These are phyloP conservation scores for Cerrena zonata DNA, from an alignment of 1,284 basidiomycete genomes.

Conservation along the genomic window DNA sequence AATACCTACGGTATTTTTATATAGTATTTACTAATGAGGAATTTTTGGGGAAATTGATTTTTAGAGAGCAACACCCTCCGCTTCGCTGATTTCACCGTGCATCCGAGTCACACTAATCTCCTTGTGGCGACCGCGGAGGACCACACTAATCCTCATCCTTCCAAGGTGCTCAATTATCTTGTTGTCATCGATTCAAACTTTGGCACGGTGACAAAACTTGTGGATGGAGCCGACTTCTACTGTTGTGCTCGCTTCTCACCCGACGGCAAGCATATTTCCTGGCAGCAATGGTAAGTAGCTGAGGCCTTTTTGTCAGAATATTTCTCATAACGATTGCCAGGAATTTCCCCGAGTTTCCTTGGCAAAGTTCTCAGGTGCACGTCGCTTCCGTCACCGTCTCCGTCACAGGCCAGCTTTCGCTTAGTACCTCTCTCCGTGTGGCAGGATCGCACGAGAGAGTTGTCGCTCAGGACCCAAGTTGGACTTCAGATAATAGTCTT, in stretches of 20 bases:
- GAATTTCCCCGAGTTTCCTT: conserved; percentile 76
- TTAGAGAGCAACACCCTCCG: conserved; percentile 47
- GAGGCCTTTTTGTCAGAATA: not conserved
- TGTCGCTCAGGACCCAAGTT: too few species aligned
- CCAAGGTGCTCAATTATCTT: conserved; percentile 51
- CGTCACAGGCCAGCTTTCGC: not conserved
- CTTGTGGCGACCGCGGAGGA: conserved; percentile 61
- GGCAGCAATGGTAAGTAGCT: conserved; percentile 67
- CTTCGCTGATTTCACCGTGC: conserved; percentile 50
- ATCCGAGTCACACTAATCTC: conserved; percentile 41
- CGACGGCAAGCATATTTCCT: conserved; percentile 59
- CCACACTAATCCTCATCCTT: conserved; percentile 48
- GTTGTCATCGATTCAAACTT: conserved; percentile 48
- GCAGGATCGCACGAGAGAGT: conserved; percentile 32
- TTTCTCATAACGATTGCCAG: not conserved
- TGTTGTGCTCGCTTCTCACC: conserved; percentile 58
- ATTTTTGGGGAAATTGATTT: not conserved
- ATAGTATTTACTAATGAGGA: too few species aligned
- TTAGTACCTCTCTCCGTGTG: conserved; percentile 27
- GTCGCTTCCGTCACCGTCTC: conserved; percentile 34
- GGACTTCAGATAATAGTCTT: too few species aligned
- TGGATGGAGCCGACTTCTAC: conserved; percentile 64
- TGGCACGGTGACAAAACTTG: conserved; percentile 33
- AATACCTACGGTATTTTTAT: not conserved
- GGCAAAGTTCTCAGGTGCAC: conserved; percentile 62